Evolutionary conservation across 2,329 filamentous ascomycete genomes (phyloP).

Genomic region (Eutypa lata): DNA sequence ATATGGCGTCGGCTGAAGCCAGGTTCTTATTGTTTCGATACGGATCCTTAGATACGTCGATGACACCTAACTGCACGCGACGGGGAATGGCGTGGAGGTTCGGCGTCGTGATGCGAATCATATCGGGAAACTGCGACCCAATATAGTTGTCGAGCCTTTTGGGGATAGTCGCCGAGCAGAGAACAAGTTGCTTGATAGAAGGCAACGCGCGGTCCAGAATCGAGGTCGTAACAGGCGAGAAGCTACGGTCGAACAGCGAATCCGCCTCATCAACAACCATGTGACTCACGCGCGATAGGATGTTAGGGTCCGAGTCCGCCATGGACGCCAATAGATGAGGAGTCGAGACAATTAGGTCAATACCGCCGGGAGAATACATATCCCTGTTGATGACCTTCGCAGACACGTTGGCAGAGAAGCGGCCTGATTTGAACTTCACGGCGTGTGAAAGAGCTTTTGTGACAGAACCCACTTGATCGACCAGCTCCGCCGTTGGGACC

Average conservation of each 20-base stretch:
- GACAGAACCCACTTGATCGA: constrained; percentile 78
- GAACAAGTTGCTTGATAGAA: constrained; percentile 78
- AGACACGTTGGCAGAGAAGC: constrained; percentile 75
- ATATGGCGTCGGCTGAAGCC: constrained; percentile 92
- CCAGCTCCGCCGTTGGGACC: constrained; percentile 88
- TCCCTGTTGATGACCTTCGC: constrained; percentile 78
- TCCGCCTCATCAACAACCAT: constrained; percentile 94
- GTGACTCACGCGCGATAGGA: constrained; percentile 86
- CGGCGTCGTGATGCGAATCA: constrained; percentile 84
- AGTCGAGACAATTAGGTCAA: constrained; percentile 84
- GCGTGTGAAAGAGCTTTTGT: constrained; percentile 81
- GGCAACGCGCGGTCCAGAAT: constrained; percentile 81
- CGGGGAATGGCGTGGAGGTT: constrained; percentile 95
- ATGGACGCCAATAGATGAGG: constrained; percentile 88
- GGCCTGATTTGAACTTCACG: constrained; percentile 80
- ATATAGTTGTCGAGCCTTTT: constrained; percentile 83
- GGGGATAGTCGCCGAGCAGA: constrained; percentile 96
- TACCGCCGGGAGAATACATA: constrained; percentile 74
- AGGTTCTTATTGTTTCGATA: constrained; percentile 91
- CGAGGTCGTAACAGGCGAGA: constrained; percentile 75
- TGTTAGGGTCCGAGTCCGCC: constrained; percentile 83
- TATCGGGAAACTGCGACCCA: constrained; percentile 76
- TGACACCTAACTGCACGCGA: constrained; percentile 87
- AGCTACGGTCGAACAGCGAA: constrained; percentile 90
- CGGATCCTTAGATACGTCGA: constrained; percentile 88